Base-by-base conservation (phyloP, 2,329 filamentous ascomycete species). In the Aspergillus arachidicola region DNA sequence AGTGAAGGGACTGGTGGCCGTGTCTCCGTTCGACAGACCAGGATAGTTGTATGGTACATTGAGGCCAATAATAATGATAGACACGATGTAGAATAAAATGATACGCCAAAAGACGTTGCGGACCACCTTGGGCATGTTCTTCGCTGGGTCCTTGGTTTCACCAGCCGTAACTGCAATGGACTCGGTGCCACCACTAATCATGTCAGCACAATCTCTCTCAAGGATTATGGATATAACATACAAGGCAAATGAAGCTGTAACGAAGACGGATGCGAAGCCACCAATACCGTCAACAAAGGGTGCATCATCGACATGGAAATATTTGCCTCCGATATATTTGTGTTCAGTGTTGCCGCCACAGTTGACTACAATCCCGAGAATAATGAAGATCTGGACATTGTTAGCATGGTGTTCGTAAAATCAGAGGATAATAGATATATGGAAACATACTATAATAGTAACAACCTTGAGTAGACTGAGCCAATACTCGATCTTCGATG, bases 91-190 rank as follows among this genome's bases (percentile, higher is more conserved):
- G 74, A 87, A 87, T 10, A 86, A 78, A 4, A 87, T 64, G 59
- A 87, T 87, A 6, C 87, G 83, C 85, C 85, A 89, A 70, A 89
- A 89, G 45, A 89, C 86, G 60, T 89, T 89, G 67, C 86, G 86
- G 53, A 90, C 85, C 3, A 89, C 88, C 3, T 83, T 82, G 1
- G 88, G 88, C 38, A 90, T 77, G 61, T 83, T 89, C 66, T 82
- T 83, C 21, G 85, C 81, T 0, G 88, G 88, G 67, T 89, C 82
- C 67, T 85, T 86, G 2, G 88, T 89, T 73, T 90, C 88, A 50
- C 87, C 87, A 1, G 87, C 87, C 0, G 88, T 89, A 62, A 90
- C 87, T 57, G 86, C 87, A 56, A 90, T 88, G 38, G 84, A 86
- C 73, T 89, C 87, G 2, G 86, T 89, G 58, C 87, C 88, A 38